Conservation (phyloP, 2,329 filamentous ascomycete genomes). For the Verticillium zaregamsianum region DNA sequence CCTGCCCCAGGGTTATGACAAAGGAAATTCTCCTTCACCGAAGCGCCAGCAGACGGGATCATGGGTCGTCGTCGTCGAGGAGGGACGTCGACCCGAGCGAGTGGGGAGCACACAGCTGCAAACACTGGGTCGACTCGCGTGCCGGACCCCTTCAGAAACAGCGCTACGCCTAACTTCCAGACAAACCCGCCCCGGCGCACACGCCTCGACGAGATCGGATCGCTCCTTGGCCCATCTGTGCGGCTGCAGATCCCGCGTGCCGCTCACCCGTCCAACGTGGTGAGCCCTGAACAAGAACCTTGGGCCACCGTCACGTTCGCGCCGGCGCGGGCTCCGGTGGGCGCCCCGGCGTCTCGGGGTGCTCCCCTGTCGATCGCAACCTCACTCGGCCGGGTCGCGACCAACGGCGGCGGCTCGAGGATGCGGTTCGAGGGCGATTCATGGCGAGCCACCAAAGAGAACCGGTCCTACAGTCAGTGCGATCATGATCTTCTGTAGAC, state of each 20-base stretch:
- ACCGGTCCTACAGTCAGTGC: too few species aligned
- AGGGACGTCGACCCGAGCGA: not conserved
- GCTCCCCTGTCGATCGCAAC: too few species aligned
- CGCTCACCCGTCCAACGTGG: not conserved
- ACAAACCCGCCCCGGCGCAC: not conserved
- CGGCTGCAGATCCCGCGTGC: not conserved
- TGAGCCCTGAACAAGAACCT: too few species aligned
- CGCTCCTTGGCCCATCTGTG: not conserved
- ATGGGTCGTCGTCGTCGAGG: not conserved
- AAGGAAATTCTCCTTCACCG: not conserved
- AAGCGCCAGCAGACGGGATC: not conserved
- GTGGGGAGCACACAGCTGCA: not conserved
- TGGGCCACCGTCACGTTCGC: too few species aligned
- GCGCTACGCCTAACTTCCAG: not conserved
- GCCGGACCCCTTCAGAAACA: not conserved
- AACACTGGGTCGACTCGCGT: not conserved
- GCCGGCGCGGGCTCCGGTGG: too few species aligned
- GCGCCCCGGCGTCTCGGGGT: too few species aligned
- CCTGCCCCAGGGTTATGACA: not conserved
- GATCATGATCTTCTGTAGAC: too few species aligned
- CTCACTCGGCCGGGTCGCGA: too few species aligned
- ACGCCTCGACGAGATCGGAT: not conserved
- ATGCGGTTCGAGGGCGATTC: too few species aligned
- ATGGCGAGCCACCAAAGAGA: too few species aligned
- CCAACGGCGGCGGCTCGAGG: too few species aligned